Evolutionary conservation across 1,284 basidiomycete species (phyloP).

Genomic region (Moesziomyces parantarcticus): DNA sequence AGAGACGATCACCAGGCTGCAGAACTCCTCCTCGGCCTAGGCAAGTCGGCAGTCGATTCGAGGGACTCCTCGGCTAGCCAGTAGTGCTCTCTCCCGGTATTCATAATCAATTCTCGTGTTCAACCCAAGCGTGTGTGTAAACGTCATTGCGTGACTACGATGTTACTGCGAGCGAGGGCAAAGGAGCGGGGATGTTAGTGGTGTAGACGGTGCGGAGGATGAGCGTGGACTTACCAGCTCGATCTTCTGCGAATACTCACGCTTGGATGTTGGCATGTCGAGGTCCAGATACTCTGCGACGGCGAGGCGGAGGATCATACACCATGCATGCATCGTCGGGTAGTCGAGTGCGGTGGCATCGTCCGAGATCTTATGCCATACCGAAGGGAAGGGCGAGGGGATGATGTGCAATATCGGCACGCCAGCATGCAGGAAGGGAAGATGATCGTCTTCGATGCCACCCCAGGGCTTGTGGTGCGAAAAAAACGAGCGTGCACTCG

Average conservation of each 20-base stretch:
- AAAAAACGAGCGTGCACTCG: constrained; percentile 30
- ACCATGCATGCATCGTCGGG: constrained; percentile 83
- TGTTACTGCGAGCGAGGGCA: no score
- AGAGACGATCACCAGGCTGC: constrained; percentile 54
- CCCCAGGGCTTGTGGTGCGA: constrained; percentile 69
- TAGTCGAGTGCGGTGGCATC: constrained; percentile 86
- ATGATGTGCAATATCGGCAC: constrained; percentile 93
- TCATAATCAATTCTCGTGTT: no score
- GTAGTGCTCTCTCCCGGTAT: background rate
- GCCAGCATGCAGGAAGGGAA: constrained; percentile 85
- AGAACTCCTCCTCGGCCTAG: constrained; percentile 56
- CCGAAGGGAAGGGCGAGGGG: constrained; percentile 84
- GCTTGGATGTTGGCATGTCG: constrained; percentile 18
- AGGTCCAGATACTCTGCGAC: constrained; percentile 89
- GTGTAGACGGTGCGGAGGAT: no score
- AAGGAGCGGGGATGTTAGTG: no score
- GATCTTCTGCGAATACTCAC: constrained; percentile 8
- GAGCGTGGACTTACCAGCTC: constrained; percentile 40
- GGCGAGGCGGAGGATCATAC: constrained; percentile 85
- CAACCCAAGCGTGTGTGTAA: no score
- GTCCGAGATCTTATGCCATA: constrained; percentile 94
- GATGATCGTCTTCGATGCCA: constrained; percentile 91
- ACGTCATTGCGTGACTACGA: no score
- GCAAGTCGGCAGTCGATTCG: constrained; percentile 20
- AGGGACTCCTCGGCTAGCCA: constrained; percentile 24